Evolutionary conservation across 164 flowering plant genomes (phyloP).

Genomic region (Platanus orientalis): DNA sequence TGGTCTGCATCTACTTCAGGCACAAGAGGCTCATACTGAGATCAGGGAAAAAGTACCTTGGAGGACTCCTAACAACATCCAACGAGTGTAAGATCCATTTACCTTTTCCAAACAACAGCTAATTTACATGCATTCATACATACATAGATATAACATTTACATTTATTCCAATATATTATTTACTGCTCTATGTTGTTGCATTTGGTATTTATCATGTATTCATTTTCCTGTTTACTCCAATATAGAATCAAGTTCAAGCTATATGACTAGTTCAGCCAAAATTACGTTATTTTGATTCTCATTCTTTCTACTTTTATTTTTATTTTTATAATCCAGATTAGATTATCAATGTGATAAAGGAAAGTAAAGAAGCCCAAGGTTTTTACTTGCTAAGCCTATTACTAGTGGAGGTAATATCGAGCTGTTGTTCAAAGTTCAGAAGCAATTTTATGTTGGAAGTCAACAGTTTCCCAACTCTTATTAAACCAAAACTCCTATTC

Average conservation of each 20-base stretch:
- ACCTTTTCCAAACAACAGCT: background rate
- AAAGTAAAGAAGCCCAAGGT: slow-evolving; percentile 6
- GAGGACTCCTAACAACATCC: slow-evolving; percentile 18
- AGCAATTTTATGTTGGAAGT: slow-evolving; percentile 17
- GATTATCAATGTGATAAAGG: slow-evolving; percentile 9
- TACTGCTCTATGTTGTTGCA: too few relatives aligned
- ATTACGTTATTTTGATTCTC: background rate
- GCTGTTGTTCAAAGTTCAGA: slow-evolving; percentile 22
- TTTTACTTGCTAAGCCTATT: slow-evolving; percentile 7
- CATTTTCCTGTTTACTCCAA: too few relatives aligned
- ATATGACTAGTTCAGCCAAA: background rate
- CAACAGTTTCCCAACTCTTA: slow-evolving; percentile 18
- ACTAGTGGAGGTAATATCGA: slow-evolving; percentile 15
- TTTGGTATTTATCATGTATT: too few relatives aligned
- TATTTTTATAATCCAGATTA: slow-evolving; percentile 18
- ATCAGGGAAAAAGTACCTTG: slow-evolving; percentile 18
- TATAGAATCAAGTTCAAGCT: too few relatives aligned
- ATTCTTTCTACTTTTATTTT: background rate
- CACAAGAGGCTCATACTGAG: slow-evolving; percentile 11
- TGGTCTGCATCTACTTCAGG: slow-evolving; percentile 10
- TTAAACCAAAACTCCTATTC: background rate
- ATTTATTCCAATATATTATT: too few relatives aligned
- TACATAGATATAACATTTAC: too few relatives aligned
- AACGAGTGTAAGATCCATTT: slow-evolving; percentile 26
- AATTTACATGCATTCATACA: too few relatives aligned